Percentiles rank a stretch among this genome's conserved stretches.
These are phyloP conservation scores for Penicillium cinerascens DNA, from an alignment of 495 filamentous ascomycete genomes.

Conservation along the genomic window DNA sequence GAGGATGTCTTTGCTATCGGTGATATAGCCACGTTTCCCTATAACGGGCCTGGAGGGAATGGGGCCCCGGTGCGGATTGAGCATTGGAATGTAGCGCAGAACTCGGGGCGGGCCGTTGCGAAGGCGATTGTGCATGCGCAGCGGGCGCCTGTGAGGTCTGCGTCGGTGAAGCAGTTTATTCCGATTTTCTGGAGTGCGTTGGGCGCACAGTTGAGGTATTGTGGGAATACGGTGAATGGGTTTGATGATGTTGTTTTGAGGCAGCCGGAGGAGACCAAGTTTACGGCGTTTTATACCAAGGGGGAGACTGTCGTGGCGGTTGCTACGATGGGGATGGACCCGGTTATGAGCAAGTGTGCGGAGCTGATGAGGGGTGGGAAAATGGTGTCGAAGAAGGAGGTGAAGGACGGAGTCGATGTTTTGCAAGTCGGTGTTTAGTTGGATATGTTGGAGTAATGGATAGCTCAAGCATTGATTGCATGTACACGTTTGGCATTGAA, in stretches of 20 bases:
- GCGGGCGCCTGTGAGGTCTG: constrained; percentile 26
- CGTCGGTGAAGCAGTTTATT: constrained; percentile 69
- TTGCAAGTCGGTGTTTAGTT: constrained; percentile 43
- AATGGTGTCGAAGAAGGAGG: constrained; percentile 79
- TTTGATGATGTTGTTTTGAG: constrained; percentile 80
- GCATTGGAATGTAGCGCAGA: constrained; percentile 98
- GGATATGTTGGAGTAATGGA: neutral
- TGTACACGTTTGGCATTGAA: constrained; percentile 25
- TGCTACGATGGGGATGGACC: constrained; percentile 86
- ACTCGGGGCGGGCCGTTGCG: constrained; percentile 75
- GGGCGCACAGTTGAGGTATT: constrained; percentile 85
- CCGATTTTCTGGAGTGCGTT: constrained; percentile 96
- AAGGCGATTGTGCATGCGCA: constrained; percentile 61
- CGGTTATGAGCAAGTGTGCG: constrained; percentile 73
- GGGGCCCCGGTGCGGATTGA: constrained; percentile 71
- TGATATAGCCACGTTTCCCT: constrained; percentile 94
- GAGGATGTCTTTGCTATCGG: constrained; percentile 83
- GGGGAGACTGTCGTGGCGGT: constrained; percentile 90
- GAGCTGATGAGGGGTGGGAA: constrained; percentile 80
- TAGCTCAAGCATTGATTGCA: neutral
- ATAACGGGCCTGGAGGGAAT: constrained; percentile 80
- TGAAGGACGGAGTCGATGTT: constrained; percentile 71
- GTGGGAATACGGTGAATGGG: constrained; percentile 74
- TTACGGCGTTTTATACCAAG: constrained; percentile 82
- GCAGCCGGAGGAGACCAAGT: constrained; percentile 75